Evolutionary conservation across 257 asterid genomes (phyloP).

Genomic region (Anisodus tanguticus): DNA sequence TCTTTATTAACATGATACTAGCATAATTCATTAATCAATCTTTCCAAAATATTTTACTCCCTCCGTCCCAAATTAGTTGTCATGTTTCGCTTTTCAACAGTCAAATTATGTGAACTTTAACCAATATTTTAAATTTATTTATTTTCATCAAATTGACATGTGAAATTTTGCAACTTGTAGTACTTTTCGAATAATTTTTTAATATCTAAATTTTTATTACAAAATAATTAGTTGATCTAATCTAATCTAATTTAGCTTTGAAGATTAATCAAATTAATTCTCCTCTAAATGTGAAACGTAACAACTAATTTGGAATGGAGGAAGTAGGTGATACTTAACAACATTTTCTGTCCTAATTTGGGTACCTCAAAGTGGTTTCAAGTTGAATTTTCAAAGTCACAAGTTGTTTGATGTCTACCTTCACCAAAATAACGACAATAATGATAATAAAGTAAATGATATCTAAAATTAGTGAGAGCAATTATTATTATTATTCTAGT

Average conservation of each 20-base stretch:
- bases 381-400: constrained; percentile 26
- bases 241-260: neutral
- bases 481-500: neutral
- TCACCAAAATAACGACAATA: constrained; percentile 19
- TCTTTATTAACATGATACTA: neutral
- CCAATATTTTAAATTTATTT: no score
- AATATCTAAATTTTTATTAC: no score
- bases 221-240: no score
- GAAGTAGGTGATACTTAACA: neutral
- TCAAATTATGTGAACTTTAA: no score
- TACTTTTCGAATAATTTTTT: no score
- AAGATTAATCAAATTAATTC: no score
- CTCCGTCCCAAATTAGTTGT: no score
- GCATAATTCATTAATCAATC: neutral
- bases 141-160: no score
- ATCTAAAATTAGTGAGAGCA: neutral
- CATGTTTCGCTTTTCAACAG: no score
- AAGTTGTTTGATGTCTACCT: constrained; percentile 18
- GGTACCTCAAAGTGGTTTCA: neutral
- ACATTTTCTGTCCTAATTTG: neutral
- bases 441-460: neutral
- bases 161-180: no score
- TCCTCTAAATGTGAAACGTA: no score
- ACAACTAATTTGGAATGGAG: no score
- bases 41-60: neutral